phyloP scores from a whole-genome alignment of 2,329 filamentous ascomycete species.

The Dactylonectria macrodidyma region DNA sequence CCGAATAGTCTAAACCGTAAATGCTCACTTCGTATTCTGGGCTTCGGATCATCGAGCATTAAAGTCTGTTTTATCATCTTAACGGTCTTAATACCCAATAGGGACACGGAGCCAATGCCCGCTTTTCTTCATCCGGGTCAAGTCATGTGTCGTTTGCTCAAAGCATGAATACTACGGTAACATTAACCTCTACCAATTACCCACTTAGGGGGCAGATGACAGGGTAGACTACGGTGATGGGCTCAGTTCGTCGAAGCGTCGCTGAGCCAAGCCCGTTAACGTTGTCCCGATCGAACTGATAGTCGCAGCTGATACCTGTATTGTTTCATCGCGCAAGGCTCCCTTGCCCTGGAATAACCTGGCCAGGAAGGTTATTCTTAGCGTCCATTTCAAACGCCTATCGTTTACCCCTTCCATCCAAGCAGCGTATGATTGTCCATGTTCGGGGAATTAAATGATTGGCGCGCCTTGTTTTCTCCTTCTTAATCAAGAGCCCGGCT shows the following conservation, averaged over 20 bases:
- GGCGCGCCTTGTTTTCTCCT: not conserved
- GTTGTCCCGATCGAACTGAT: not conserved
- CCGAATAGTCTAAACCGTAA: too few relatives aligned
- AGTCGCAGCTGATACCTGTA: not conserved
- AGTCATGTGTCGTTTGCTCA: not conserved
- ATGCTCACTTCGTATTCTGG: too few relatives aligned
- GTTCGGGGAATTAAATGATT: not conserved
- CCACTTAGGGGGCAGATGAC: not conserved
- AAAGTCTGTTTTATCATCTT: too few relatives aligned
- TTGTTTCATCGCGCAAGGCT: not conserved
- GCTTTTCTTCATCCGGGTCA: too few relatives aligned
- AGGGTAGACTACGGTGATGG: not conserved
- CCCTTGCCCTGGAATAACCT: not conserved
- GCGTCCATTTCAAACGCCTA: not conserved
- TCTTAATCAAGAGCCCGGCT: not conserved
- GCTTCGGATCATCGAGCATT: too few relatives aligned
- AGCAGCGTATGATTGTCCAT: not conserved
- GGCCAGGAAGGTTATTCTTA: not conserved
- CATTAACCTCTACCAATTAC: not conserved
- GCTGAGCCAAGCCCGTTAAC: not conserved
- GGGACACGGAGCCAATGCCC: too few relatives aligned
- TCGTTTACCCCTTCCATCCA: not conserved
- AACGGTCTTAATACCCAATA: too few relatives aligned
- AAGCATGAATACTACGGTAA: not conserved
- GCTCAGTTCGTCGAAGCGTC: not conserved